Evolutionary conservation across 2,329 filamentous ascomycete species (phyloP).

Genomic region (Fusarium temperatum): DNA sequence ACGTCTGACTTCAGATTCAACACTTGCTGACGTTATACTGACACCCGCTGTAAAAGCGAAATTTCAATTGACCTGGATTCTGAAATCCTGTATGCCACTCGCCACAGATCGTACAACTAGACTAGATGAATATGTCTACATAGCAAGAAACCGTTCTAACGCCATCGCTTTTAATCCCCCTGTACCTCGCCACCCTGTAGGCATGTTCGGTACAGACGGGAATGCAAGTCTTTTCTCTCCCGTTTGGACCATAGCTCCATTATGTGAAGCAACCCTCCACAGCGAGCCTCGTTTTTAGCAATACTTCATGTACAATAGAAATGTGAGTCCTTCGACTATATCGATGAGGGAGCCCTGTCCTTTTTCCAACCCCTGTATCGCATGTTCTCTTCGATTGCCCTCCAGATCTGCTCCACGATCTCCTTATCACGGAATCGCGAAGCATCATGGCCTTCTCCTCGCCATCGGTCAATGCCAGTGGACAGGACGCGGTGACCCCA

Average conservation of each 20-base stretch:
- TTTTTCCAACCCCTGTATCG: constrained; percentile 82
- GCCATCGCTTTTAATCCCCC: constrained; percentile 43
- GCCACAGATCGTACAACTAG: constrained; percentile 6
- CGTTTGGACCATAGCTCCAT: constrained; percentile 3
- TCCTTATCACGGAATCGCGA: constrained; percentile 87
- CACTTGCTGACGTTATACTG: neutral
- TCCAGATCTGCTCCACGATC: constrained; percentile 93
- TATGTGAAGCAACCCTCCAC: neutral
- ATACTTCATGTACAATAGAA: constrained; percentile 3
- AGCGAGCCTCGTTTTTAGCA: neutral
- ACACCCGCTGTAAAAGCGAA: neutral
- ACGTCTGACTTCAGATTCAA: neutral
- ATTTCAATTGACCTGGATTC: constrained; percentile 23
- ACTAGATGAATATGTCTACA: constrained; percentile 24
- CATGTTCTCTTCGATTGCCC: constrained; percentile 88
- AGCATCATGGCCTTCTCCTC: constrained; percentile 61
- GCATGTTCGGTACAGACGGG: constrained; percentile 27
- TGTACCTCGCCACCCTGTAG: constrained; percentile 18
- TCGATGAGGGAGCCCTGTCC: constrained; percentile 70
- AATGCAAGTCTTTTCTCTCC: constrained; percentile 7
- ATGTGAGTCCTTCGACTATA: constrained; percentile 45
- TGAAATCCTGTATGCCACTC: constrained; percentile 11
- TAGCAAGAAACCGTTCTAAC: constrained; percentile 41
- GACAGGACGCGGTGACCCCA: constrained; percentile 88
- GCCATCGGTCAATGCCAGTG: constrained; percentile 87